Conservation (phyloP, 345 rosid species). For the Iberis pinnata region DNA sequence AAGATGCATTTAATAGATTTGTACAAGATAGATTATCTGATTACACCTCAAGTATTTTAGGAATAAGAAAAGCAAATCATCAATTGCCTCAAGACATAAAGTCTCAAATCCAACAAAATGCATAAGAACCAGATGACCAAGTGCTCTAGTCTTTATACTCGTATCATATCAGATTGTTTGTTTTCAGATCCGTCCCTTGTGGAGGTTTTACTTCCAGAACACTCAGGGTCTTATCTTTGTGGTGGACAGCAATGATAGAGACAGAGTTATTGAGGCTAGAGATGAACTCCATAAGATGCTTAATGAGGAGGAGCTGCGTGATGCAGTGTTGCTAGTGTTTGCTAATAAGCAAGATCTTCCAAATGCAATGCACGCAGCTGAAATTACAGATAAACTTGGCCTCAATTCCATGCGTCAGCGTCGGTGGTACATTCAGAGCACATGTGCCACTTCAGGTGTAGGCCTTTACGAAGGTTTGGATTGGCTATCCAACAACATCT, state of each 20-base stretch:
- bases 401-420: slow-evolving; percentile 81
- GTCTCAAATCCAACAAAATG: too few relatives aligned
- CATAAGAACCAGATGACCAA: too few relatives aligned
- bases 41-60: too few relatives aligned
- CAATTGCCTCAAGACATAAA: too few relatives aligned
- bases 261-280: slow-evolving; percentile 45
- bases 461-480: slow-evolving; percentile 76
- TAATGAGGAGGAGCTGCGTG: slow-evolving; percentile 91
- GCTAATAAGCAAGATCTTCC: slow-evolving; percentile 90
- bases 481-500: slow-evolving; percentile 80
- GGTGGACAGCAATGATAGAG: slow-evolving; percentile 81
- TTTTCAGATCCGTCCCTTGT: slow-evolving; percentile 59
- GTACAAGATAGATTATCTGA: too few relatives aligned
- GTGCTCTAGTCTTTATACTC: too few relatives aligned
- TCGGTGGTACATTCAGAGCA: slow-evolving; percentile 85
- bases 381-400: slow-evolving; percentile 77
- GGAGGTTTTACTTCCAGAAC: slow-evolving; percentile 77
- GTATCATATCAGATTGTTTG: background rate
- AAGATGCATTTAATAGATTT: too few relatives aligned
- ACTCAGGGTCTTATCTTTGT: slow-evolving; percentile 86
- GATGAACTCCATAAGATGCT: slow-evolving; percentile 80
- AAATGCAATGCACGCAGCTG: slow-evolving; percentile 83
- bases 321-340: slow-evolving; percentile 84
- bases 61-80: too few relatives aligned
- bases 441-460: slow-evolving; percentile 74